Evolutionary conservation across 2,329 filamentous ascomycete genomes (phyloP), one percentile per base, ranked within the genome.

Genomic region (Cyclaneusma minus): DNA sequence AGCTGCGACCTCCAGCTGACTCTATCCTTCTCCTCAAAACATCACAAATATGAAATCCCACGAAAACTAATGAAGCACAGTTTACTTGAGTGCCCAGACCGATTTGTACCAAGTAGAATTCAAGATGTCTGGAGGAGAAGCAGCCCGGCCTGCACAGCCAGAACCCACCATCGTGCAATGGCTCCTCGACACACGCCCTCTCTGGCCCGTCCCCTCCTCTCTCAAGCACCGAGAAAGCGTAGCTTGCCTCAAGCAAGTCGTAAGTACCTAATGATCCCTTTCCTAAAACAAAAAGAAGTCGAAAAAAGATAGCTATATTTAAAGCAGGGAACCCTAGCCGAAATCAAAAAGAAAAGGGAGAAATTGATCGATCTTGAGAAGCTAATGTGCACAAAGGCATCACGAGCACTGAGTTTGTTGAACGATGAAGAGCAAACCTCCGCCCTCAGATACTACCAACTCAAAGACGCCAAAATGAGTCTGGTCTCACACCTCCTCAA

Each of bases 401-500:
- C 57, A n/a, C 52, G 58, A 23, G 61, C 63, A 13, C 50, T 76
- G 18, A 48, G 52, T 6, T 54, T 74, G 15, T 55, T 75, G 25
- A 49, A 55, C 2, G 39, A 51, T 2, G 51, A 63, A 7, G 76
- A 83, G 45, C 65, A 63, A 33, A 47, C 60, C 27, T 50, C 52
- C 9, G 64, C 74, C 16, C 58, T 72, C 6, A 58, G 58, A 30
- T 81, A 69, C 52, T 67, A 69, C 52, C 68, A 74, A 47, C 55
- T 75, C 39, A 59, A 65, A 43, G 80, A 85, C 51, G 79, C 79
- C 28, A 78, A 77, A 45, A 76, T 84, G 63, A 65, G 67, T 25
- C 60, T 87, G 21, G 75, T 54, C 13, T 85, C 79, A 11, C 65
- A 73, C 22, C 62, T 87, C 25, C 58, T 85, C 32, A 87, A 87